Evolutionary conservation across 2,329 filamentous ascomycete species (phyloP).

Genomic region (Apiospora koreana): DNA sequence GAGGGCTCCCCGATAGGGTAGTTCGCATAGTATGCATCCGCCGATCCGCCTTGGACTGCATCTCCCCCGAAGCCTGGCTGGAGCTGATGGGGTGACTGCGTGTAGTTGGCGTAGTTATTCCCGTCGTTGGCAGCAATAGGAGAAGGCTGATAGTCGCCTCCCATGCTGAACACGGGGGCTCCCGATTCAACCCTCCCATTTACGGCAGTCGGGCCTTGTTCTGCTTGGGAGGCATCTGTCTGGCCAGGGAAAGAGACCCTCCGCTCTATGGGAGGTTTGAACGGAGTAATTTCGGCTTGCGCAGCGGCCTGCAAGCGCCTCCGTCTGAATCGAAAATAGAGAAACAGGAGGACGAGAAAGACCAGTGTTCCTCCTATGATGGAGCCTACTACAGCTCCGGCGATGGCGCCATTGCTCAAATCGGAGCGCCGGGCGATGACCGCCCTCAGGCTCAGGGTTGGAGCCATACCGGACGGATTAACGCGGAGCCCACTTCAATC

Average conservation of each 20-base stretch:
- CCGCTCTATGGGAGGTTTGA: constrained; percentile 5
- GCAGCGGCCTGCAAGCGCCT: constrained; percentile 14
- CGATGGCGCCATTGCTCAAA: constrained; percentile 31
- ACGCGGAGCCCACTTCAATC: constrained; percentile 9
- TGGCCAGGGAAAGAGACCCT: constrained; percentile 11
- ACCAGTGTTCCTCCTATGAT: constrained; percentile 29
- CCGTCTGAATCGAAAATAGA: constrained; percentile 34
- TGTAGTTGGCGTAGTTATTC: constrained; percentile 22
- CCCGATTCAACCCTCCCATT: constrained; percentile 21
- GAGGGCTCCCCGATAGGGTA: constrained; percentile 13
- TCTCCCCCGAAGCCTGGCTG: constrained; percentile 25
- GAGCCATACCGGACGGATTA: constrained; percentile 18
- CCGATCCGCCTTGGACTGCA: constrained; percentile 22
- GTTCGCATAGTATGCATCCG: constrained; percentile 22
- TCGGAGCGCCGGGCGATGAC: constrained; percentile 26
- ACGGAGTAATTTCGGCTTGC: neutral
- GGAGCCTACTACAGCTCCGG: constrained; percentile 33
- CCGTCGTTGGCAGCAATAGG: constrained; percentile 19
- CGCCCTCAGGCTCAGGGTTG: constrained; percentile 19
- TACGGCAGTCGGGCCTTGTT: constrained; percentile 19
- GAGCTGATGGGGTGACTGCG: constrained; percentile 21
- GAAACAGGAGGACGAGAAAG: constrained; percentile 31
- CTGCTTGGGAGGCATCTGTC: neutral
- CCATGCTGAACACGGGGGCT: constrained; percentile 17
- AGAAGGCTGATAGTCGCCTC: constrained; percentile 20